Base-by-base conservation (phyloP, 768 basidiomycete species). In the Ramaria rubella region DNA sequence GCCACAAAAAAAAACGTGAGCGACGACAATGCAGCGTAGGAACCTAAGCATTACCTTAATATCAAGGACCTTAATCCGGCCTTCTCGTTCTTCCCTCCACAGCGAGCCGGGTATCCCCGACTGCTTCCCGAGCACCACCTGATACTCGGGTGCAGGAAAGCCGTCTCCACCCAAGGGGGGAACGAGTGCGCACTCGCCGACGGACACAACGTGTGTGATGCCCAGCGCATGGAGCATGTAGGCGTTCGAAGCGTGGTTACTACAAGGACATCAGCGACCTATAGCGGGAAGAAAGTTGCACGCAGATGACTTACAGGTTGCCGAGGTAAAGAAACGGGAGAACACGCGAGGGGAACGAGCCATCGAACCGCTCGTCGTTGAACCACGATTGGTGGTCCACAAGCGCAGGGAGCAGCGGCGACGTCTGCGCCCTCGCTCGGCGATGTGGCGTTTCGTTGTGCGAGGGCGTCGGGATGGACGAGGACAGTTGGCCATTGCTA, bases 141-240 rank as follows among this genome's bases (percentile, higher is more conserved):
- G 58, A 36, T 58, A 59, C 36, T 59, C 59, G 3, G 57, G 44
- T 2, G 54, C 56, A 30, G 52, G 26, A 21, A 44, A 55, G 3
- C 58, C 27, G 38, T 55, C 54, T 75, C 33, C 43, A 57, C 43
- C 46, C 3, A 82, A 75, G 17, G 92, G 90, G 4, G 93, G 91
- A 3, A 87, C 76, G 23, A 96, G 81, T 11, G 94, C 90, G 59
- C 91, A 93, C 75, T 97, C 95, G 49, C 95, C 95, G 2, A 97
- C 93, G 8, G 90, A 94, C 27, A 98, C 94, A 60, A 98, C 94
- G 67, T 98, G 94, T 2, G 94, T 95, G 64, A 98, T 94, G 24
- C 93, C 93, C 15, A 98, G 80, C 3, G 92, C 91, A 64, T 94
- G 89, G 2, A 98, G 82, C 94, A 98, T 96, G 65, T 90, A 90